Evolutionary conservation across 2,329 filamentous ascomycete species (phyloP), one percentile per base, ranked within the genome.

Genomic region (Aspergillus cejpii): DNA sequence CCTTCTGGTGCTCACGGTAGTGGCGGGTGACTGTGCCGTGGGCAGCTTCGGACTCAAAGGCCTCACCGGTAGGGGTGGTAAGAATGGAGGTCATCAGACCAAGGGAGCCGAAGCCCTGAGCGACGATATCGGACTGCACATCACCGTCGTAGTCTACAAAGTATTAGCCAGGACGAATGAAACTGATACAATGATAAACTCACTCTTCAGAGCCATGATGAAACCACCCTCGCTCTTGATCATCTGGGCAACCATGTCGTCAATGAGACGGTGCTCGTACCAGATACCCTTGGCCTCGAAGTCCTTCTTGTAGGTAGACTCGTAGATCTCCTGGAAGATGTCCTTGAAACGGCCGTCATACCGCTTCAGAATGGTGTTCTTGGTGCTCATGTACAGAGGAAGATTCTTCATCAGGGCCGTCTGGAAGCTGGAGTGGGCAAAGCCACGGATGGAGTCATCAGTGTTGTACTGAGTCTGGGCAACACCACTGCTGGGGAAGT

Each of bases 191-290:
- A 27, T 36, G 19, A n/a, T 5, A 29, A 43, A 76, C 83, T 70
- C 67, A 94, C 88, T 97, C 84, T 98, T 98, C 70, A 97, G 81
- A 51, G 92, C 92, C 78, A 97, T 96, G 67, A 97, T 81, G 73
- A 92, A 96, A 53, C 92, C 92, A 59, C 92, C 92, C 62, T 84
- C 81, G 73, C 86, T 92, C 86, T 98, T 98, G 78, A 98, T 86
- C 92, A 98, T 98, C 79, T 98, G 92, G 39, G 92, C 92, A 54
- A 98, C 92, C 92, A 98, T 97, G 74, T 98, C 92, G 73, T 98
- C 92, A 65, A 98, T 97, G 58, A 98, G 78, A 63, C 92, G 86
- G 76, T 98, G 92, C 83, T 98, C 92, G 68, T 98, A 97, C 92
- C 92, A 97, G 74, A 97, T 94, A 52, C 80, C 80, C 77, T 89